These are phyloP conservation scores for Sungouiozyma ichnusensis DNA, from an alignment of 805 yeast species.

Conservation along the genomic window DNA sequence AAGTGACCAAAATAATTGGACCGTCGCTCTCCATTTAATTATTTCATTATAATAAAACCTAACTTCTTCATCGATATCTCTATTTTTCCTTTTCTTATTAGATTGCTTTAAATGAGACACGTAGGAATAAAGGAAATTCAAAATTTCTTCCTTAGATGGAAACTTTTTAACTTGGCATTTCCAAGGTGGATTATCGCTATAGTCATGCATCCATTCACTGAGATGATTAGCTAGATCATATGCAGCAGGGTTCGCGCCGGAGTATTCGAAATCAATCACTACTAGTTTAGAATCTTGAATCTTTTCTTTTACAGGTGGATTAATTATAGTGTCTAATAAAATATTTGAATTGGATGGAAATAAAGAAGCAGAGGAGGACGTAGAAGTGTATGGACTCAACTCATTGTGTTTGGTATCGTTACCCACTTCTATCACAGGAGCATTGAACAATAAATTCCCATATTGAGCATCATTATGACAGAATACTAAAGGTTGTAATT, in stretches of 20 bases:
- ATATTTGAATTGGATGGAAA: constrained; percentile 23
- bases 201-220: constrained; percentile 95
- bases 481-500: constrained; percentile 46
- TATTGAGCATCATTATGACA: constrained; percentile 97
- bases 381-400: neutral
- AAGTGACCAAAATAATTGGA: constrained; percentile 69
- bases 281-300: constrained; percentile 63
- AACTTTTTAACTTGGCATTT: constrained; percentile 39
- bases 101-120: constrained; percentile 44
- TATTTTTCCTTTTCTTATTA: constrained; percentile 8
- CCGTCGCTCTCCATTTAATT: constrained; percentile 71
- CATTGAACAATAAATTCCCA: constrained; percentile 74
- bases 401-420: constrained; percentile 12
- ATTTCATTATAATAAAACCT: constrained; percentile 52
- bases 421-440: constrained; percentile 35
- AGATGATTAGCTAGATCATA: constrained; percentile 89
- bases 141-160: constrained; percentile 60
- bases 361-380: constrained; percentile 16
- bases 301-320: constrained; percentile 31
- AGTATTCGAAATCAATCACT: constrained; percentile 93
- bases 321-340: constrained; percentile 24
- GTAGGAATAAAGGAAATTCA: constrained; percentile 68
- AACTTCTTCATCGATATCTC: constrained; percentile 34
- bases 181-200: constrained; percentile 45
- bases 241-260: constrained; percentile 84